These are phyloP conservation scores for Erythrobasidium hasegawianum DNA, from an alignment of 1,284 basidiomycete species.

Conservation along the genomic window DNA sequence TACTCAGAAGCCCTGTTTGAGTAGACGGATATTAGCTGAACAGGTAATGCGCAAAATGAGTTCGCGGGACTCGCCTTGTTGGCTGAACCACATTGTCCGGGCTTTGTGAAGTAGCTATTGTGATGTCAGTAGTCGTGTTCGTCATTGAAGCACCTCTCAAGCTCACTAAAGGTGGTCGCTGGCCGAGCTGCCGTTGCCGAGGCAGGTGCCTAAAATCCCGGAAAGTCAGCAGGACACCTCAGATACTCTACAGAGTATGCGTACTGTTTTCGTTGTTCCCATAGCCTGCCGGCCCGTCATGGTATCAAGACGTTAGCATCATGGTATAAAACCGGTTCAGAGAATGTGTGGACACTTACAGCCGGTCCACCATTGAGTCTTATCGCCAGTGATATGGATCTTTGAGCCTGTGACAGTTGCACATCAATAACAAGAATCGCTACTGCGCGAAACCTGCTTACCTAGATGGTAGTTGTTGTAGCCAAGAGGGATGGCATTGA, in stretches of 20 bases:
- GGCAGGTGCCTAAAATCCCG: slow-evolving; percentile 19
- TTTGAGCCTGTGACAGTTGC: slow-evolving; percentile 5
- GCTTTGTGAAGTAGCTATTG: slow-evolving; percentile 22
- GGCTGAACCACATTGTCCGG: slow-evolving; percentile 31
- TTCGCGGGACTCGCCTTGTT: slow-evolving; percentile 17
- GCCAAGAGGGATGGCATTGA: slow-evolving; percentile 22
- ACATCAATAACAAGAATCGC: no score
- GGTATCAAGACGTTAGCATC: background rate
- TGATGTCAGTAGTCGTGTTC: background rate
- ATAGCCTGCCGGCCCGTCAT: no score
- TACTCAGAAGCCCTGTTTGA: background rate
- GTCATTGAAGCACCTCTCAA: background rate
- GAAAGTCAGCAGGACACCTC: background rate
- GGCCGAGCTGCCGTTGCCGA: slow-evolving; percentile 24
- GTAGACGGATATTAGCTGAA: background rate
- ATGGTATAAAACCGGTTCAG: background rate
- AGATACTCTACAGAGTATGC: background rate
- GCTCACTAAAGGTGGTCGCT: slow-evolving; percentile 14
- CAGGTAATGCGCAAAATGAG: background rate
- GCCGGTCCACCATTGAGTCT: slow-evolving; percentile 29
- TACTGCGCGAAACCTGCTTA: no score
- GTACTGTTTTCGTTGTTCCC: slow-evolving; percentile 23
- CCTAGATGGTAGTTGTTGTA: slow-evolving; percentile 35
- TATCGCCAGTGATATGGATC: slow-evolving; percentile 34
- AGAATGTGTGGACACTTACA: background rate